Evolutionary conservation across 352 stramenopile genomes (phyloP).

Genomic region (Globisporangium nunn): DNA sequence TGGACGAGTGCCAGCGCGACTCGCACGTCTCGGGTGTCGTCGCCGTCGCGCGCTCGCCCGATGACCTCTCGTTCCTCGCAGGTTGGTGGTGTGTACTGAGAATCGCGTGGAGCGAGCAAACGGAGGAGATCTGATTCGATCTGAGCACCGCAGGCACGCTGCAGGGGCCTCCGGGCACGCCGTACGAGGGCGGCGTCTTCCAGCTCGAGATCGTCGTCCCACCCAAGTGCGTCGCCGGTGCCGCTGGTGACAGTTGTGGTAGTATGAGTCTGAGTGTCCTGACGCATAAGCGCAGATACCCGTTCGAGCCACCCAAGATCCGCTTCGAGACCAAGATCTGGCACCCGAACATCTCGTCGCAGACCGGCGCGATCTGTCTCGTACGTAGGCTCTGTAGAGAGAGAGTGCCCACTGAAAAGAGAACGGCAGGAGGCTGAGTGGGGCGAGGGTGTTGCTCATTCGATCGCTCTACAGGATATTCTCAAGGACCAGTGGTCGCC

Average conservation of each 20-base stretch:
- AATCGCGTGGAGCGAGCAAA: too few relatives aligned
- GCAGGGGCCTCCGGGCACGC: constrained; percentile 66
- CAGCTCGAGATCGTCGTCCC: constrained; percentile 94
- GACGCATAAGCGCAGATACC: constrained; percentile 46
- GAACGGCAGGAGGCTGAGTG: background rate
- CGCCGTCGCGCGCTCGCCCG: constrained; percentile 30
- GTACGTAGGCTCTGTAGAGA: constrained; percentile 18
- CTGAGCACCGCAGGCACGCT: background rate
- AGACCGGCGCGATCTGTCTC: constrained; percentile 96
- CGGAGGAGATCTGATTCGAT: too few relatives aligned
- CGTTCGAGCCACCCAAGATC: constrained; percentile 95
- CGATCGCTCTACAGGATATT: constrained; percentile 75
- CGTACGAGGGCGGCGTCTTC: constrained; percentile 86
- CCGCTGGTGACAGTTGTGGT: background rate
- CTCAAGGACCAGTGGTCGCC: constrained; percentile 96
- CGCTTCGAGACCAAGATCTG: constrained; percentile 94
- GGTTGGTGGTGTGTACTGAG: constrained; percentile 9
- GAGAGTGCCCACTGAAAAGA: background rate
- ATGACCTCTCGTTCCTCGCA: constrained; percentile 22
- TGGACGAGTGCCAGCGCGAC: constrained; percentile 84
- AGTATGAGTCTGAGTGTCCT: background rate
- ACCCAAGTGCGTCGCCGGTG: constrained; percentile 52
- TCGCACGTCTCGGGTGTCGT: constrained; percentile 76
- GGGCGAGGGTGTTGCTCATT: background rate
- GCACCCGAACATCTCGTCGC: constrained; percentile 97